phyloP scores from a whole-genome alignment of 306 rosid species.

The Cicer bijugum region DNA sequence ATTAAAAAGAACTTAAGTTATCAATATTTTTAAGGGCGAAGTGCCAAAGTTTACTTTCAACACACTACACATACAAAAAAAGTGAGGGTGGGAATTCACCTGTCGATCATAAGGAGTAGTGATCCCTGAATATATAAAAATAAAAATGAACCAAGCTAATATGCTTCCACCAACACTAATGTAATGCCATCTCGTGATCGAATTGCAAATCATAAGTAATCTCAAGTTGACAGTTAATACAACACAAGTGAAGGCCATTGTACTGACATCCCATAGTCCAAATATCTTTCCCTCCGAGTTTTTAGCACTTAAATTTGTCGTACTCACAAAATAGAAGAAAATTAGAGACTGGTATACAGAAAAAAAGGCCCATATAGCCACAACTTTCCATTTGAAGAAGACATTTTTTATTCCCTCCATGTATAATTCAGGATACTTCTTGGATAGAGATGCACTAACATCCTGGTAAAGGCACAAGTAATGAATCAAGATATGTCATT shows the following conservation, averaged over 20 bases:
- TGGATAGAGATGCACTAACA: constrained; percentile 88
- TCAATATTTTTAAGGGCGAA: constrained; percentile 8
- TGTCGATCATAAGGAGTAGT: constrained; percentile 67
- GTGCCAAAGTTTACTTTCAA: constrained; percentile 27
- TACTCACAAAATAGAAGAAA: constrained; percentile 68
- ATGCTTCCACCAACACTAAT: constrained; percentile 95
- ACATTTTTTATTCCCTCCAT: constrained; percentile 82
- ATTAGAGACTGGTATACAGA: constrained; percentile 87
- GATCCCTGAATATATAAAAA: constrained; percentile 74
- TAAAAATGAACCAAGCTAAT: constrained; percentile 83
- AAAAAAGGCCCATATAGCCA: constrained; percentile 87
- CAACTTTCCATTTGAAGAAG: constrained; percentile 90
- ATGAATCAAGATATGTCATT: constrained; percentile 41
- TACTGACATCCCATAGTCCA: constrained; percentile 95
- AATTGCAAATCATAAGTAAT: constrained; percentile 82
- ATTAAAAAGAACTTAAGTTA: constrained; percentile 34
- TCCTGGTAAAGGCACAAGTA: constrained; percentile 65
- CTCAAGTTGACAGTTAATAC: constrained; percentile 89
- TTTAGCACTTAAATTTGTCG: constrained; percentile 60
- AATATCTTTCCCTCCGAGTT: constrained; percentile 73
- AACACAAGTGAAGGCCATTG: constrained; percentile 92
- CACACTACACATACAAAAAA: background rate
- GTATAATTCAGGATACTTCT: constrained; percentile 93
- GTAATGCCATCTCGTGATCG: constrained; percentile 89
- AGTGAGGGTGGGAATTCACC: constrained; percentile 54